phyloP scores from a whole-genome alignment of 306 rosid species.

The Boehmeria nivea region DNA sequence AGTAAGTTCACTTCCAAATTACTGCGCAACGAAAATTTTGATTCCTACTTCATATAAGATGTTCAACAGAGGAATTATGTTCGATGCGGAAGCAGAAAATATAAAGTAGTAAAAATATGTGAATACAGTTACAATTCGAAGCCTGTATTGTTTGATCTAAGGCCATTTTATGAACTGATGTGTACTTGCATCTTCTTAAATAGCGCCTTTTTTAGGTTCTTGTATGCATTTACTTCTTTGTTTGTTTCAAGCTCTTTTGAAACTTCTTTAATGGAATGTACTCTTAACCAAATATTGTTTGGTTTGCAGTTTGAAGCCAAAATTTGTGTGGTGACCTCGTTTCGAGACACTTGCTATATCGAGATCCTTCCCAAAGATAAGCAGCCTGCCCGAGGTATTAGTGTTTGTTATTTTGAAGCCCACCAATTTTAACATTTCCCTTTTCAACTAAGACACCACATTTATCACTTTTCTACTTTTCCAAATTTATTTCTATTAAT shows the following conservation, averaged over 20 bases:
- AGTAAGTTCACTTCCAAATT: slow-evolving; percentile 40
- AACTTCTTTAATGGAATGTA: no score
- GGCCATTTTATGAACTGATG: no score
- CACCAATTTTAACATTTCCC: not conserved
- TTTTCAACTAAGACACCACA: not conserved
- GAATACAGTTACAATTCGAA: no score
- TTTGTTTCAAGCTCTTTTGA: slow-evolving; percentile 14
- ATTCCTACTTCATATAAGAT: not conserved
- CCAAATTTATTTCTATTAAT: not conserved
- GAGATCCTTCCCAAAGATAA: slow-evolving; percentile 89
- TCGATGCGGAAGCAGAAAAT: no score
- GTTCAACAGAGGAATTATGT: no score
- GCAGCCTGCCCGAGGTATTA: slow-evolving; percentile 56
- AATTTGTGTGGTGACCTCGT: slow-evolving; percentile 85
- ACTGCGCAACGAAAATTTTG: not conserved
- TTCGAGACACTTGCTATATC: slow-evolving; percentile 77
- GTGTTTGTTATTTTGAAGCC: slow-evolving; percentile 7
- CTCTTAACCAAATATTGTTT: no score
- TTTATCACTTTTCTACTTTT: not conserved
- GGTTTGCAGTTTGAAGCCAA: slow-evolving; percentile 84
- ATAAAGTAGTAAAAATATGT: no score
- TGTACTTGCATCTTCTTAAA: slow-evolving; percentile 7
- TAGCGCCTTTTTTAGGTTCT: slow-evolving; percentile 13
- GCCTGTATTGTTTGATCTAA: not conserved
- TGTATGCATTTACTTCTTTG: not conserved